phyloP scores from a whole-genome alignment of 768 basidiomycete genomes.

The Brasilioporus rufonigricans region DNA sequence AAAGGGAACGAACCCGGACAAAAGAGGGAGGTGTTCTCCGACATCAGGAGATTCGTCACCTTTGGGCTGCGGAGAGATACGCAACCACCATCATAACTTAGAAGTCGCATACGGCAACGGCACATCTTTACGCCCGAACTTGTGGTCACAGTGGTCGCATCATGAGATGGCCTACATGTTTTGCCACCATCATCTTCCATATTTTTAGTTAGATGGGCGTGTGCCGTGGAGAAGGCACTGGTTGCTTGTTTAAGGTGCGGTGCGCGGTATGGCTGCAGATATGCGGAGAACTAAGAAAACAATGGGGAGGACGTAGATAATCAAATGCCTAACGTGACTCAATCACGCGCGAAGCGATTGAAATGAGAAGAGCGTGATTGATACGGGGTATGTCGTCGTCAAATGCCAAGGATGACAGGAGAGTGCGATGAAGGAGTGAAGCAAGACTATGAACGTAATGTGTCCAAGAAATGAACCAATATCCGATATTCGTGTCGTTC shows the following conservation, averaged over 20 bases:
- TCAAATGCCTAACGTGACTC: slow-evolving; percentile 1
- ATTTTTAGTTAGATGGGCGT: slow-evolving; percentile 1
- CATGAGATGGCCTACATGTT: neutral
- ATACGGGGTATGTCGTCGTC: slow-evolving; percentile 17
- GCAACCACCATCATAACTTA: slow-evolving; percentile 27
- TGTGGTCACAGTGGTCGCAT: neutral
- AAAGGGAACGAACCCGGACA: slow-evolving; percentile 43
- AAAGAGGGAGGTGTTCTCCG: slow-evolving; percentile 82
- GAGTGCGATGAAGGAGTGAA: slow-evolving; percentile 9
- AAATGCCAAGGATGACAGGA: slow-evolving; percentile 4
- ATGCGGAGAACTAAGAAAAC: slow-evolving; percentile 7
- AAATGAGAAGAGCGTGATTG: neutral
- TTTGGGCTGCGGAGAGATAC: slow-evolving; percentile 83
- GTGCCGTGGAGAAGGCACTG: neutral
- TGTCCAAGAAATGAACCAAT: slow-evolving; percentile 21
- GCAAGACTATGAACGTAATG: neutral
- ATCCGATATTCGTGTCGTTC: neutral
- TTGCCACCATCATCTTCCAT: slow-evolving; percentile 12
- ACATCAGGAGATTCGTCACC: slow-evolving; percentile 83
- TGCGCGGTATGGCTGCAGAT: slow-evolving; percentile 13
- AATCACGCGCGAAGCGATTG: neutral
- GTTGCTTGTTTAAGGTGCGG: slow-evolving; percentile 11
- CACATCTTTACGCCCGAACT: neutral
- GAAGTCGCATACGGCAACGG: neutral
- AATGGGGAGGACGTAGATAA: slow-evolving; percentile 1